Evolutionary conservation across 2,329 filamentous ascomycete species (phyloP).

Genomic region (Echinosphaeria canescens): DNA sequence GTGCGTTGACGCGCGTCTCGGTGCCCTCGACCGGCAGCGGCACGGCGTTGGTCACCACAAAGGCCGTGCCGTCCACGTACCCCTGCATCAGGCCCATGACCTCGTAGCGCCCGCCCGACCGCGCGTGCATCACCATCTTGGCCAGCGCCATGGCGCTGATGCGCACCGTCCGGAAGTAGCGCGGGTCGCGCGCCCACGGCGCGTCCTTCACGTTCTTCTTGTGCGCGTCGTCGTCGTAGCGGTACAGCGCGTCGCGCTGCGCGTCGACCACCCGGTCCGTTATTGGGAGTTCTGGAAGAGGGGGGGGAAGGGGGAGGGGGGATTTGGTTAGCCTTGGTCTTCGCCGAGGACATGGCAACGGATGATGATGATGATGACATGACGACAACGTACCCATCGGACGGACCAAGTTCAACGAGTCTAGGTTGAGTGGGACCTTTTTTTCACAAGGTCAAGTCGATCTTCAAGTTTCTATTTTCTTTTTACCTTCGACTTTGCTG

Average conservation of each 20-base stretch:
- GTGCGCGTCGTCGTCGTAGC: constrained; percentile 49
- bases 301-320: not conserved
- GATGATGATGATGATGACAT: too few species aligned
- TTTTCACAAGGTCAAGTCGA: too few species aligned
- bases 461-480: too few species aligned
- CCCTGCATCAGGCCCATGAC: constrained; percentile 98
- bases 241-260: constrained; percentile 77
- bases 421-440: too few species aligned
- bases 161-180: constrained; percentile 84
- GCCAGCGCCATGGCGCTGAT: constrained; percentile 86
- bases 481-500: too few species aligned
- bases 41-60: constrained; percentile 89
- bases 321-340: not conserved
- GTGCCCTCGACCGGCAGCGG: constrained; percentile 90
- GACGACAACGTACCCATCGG: too few species aligned
- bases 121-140: constrained; percentile 99
- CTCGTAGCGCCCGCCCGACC: constrained; percentile 80
- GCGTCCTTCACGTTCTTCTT: constrained; percentile 38
- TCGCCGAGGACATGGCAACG: too few species aligned
- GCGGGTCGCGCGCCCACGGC: constrained; percentile 60
- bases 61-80: constrained; percentile 64
- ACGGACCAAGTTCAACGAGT: too few species aligned
- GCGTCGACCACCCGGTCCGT: constrained; percentile 66
- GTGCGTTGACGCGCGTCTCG: constrained; percentile 94
- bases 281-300: constrained; percentile 62